phyloP scores from a whole-genome alignment of 2,329 filamentous ascomycete species.

The Colletotrichum cereale region DNA sequence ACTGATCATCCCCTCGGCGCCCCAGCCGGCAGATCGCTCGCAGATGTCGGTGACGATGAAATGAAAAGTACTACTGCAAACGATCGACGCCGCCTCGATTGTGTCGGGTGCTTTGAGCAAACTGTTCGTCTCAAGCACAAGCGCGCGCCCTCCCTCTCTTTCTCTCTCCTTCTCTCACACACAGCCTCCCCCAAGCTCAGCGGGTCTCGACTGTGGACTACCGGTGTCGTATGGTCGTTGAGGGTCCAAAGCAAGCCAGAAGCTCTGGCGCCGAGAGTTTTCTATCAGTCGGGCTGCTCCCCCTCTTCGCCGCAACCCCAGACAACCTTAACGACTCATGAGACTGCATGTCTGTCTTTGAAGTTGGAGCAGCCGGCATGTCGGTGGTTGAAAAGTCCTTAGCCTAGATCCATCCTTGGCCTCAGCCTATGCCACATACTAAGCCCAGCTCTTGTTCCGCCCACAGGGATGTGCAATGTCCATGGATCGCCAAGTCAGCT shows the following conservation, averaged over 20 bases:
- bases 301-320: slow-evolving; percentile 26
- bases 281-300: slow-evolving; percentile 6
- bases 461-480: slow-evolving; percentile 8
- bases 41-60: slow-evolving; percentile 9
- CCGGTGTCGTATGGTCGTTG: not conserved
- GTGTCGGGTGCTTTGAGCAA: not conserved
- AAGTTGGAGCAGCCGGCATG: slow-evolving; percentile 11
- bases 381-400: slow-evolving; percentile 3
- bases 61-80: not conserved
- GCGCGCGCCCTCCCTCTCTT: not conserved
- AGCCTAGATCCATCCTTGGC: slow-evolving; percentile 29
- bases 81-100: slow-evolving; percentile 13
- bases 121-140: slow-evolving; percentile 32
- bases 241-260: slow-evolving; percentile 26
- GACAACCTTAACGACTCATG: slow-evolving; percentile 38
- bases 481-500: slow-evolving; percentile 14
- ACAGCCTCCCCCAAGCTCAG: not conserved
- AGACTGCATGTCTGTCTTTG: slow-evolving; percentile 19
- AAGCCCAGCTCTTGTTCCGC: slow-evolving; percentile 6
- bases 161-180: not conserved
- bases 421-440: slow-evolving; percentile 21
- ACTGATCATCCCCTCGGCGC: not conserved
- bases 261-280: slow-evolving; percentile 28
- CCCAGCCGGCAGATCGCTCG: slow-evolving; percentile 5
- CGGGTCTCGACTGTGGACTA: slow-evolving; percentile 1